Evolutionary conservation across 2,329 filamentous ascomycete genomes (phyloP), one percentile per base, ranked within the genome.

Genomic region (Corynespora cassiicola): DNA sequence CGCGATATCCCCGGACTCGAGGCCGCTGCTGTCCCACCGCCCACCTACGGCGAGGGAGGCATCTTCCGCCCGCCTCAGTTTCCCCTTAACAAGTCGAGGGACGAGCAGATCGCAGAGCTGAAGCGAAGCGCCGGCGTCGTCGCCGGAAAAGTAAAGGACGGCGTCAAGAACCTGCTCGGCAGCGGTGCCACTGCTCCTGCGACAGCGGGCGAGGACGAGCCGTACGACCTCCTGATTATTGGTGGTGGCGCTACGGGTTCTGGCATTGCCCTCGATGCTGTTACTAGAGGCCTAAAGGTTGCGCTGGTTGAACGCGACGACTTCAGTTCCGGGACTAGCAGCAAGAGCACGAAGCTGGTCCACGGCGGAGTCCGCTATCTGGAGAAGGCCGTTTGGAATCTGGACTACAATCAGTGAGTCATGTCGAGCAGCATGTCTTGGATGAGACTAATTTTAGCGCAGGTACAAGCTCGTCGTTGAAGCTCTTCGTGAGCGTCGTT

Each of bases 291-390:
- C 2, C 73, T 92, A 57, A 88, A 85, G 70, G 88, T 94, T 42
- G 88, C 88, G 9, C 72, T 91, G 33, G 86, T 94, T 11, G 88
- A 94, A 72, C 79, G 87, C 46, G 88, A 92, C 66, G 88, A 94
- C 69, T 94, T 92, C 66, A 85, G 85, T 55, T 80, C 85, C 47
- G 88, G 88, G 19, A 92, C 88, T 25, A 90, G 86, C 73, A 89
- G 86, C 68, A 92, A 92, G 75, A 90, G 86, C 72, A 94, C 88
- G 31, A 94, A 94, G 71, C 77, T 94, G 36, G 88, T 94, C 12
- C 88, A 94, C 69, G 88, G 88, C 53, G 88, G 88, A 61, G 88
- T 94, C 43, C 81, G 88, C 52, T 94, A 92, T 65, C 76, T 94
- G 42, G 88, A 94, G 68, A 94, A 94, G 75, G 88, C 88, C 37